Conservation (phyloP, 2,329 filamentous ascomycete genomes). For the Penicillium janthinellum region DNA sequence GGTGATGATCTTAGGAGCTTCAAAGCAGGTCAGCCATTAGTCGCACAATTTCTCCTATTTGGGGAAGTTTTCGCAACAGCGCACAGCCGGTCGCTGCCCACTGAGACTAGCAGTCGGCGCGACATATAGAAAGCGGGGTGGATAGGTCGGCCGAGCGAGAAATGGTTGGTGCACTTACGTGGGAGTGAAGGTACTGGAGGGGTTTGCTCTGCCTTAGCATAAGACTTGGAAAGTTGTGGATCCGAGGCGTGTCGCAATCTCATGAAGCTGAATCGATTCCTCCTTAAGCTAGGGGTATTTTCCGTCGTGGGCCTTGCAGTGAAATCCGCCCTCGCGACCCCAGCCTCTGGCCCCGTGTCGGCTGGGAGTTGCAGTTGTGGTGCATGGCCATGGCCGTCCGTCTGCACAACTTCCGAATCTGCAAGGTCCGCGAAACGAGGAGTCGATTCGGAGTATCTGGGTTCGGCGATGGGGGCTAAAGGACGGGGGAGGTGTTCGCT, state of each 20-base stretch:
- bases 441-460: conserved; percentile 40
- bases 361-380: conserved; percentile 15
- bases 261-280: conserved; percentile 66
- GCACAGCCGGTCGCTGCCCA: not conserved
- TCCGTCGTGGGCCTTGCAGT: conserved; percentile 19
- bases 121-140: conserved; percentile 13
- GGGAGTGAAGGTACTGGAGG: conserved; percentile 45
- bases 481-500: conserved; percentile 43
- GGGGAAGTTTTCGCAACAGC: not conserved
- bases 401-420: conserved; percentile 9
- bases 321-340: conserved; percentile 19
- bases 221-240: conserved; percentile 78
- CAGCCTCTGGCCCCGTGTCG: conserved; percentile 19
- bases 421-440: conserved; percentile 29
- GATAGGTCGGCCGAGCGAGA: not conserved
- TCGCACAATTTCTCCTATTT: not conserved
- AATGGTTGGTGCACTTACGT: conserved; percentile 33
- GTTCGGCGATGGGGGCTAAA: conserved; percentile 31
- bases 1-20: conserved; percentile 75
- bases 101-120: not conserved
- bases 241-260: conserved; percentile 92
- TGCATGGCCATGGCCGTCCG: conserved; percentile 16
- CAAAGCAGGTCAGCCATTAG: conserved; percentile 5
- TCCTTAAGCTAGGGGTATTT: conserved; percentile 31
- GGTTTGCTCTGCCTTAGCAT: conserved; percentile 62